phyloP scores from a whole-genome alignment of 1,284 basidiomycete genomes.

The Trichosporon sp. region DNA sequence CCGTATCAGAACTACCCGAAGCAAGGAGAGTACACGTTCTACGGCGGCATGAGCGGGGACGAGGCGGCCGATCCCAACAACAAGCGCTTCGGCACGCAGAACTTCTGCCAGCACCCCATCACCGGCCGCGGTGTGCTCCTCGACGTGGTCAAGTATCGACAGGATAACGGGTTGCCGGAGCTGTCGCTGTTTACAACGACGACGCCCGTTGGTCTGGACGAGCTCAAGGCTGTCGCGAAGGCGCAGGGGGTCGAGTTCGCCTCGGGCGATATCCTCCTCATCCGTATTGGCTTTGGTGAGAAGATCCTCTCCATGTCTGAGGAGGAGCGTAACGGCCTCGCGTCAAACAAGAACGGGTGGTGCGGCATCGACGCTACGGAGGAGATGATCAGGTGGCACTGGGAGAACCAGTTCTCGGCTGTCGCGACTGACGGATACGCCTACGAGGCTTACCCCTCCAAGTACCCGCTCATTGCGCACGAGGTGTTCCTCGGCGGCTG shows the following conservation, averaged over 20 bases:
- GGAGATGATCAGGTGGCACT: slow-evolving; percentile 45
- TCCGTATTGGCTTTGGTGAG: slow-evolving; percentile 46
- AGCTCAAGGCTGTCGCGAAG: slow-evolving; percentile 87
- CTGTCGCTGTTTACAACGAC: slow-evolving; percentile 14
- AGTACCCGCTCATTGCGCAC: slow-evolving; percentile 16
- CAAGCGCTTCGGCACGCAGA: slow-evolving; percentile 10
- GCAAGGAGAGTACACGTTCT: slow-evolving; percentile 15
- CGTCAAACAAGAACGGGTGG: slow-evolving; percentile 1
- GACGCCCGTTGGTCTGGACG: slow-evolving; percentile 71
- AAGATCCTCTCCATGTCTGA: slow-evolving; percentile 31
- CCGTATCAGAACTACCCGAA: slow-evolving; percentile 19
- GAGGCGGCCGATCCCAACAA: slow-evolving; percentile 9
- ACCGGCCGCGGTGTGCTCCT: slow-evolving; percentile 19
- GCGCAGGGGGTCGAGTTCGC: slow-evolving; percentile 34
- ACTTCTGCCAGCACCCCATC: slow-evolving; percentile 19
- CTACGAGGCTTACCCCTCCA: slow-evolving; percentile 31
- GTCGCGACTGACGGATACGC: slow-evolving; percentile 45
- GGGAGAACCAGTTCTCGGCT: slow-evolving; percentile 50
- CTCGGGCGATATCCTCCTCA: slow-evolving; percentile 42
- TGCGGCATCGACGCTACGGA: slow-evolving; percentile 33
- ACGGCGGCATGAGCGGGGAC: slow-evolving; percentile 12
- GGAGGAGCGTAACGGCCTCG: slow-evolving; percentile 21
- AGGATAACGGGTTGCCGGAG: slow-evolving; percentile 36
- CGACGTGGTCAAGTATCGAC: slow-evolving; percentile 30
- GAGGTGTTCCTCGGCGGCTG: slow-evolving; percentile 39